phyloP scores from a whole-genome alignment of 495 filamentous ascomycete species.

The Hypoxylon perforatum region DNA sequence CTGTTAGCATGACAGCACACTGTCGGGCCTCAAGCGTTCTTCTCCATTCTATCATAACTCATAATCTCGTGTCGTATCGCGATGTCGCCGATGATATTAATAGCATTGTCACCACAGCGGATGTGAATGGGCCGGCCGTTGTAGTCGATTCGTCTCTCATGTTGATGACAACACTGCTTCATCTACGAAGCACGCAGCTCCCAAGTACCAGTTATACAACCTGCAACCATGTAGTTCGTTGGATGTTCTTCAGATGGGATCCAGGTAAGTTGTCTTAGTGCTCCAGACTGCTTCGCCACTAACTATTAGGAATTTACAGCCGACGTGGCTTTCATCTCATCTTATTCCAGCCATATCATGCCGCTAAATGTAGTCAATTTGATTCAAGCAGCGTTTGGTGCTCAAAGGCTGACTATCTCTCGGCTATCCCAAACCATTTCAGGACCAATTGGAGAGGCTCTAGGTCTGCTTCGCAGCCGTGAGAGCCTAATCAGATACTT shows the following conservation, averaged over 20 bases:
- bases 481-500: slow-evolving; percentile 53
- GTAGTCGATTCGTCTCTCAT: slow-evolving; percentile 83
- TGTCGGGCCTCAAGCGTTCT: slow-evolving; percentile 86
- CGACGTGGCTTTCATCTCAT: slow-evolving; percentile 52
- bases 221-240: slow-evolving; percentile 76
- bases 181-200: slow-evolving; percentile 68
- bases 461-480: slow-evolving; percentile 34
- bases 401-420: slow-evolving; percentile 38
- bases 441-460: slow-evolving; percentile 48
- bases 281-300: not conserved
- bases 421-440: slow-evolving; percentile 46
- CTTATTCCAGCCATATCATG: slow-evolving; percentile 52
- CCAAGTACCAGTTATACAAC: slow-evolving; percentile 72
- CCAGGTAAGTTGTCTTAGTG: slow-evolving; percentile 64
- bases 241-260: slow-evolving; percentile 83
- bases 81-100: slow-evolving; percentile 71
- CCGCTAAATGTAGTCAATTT: slow-evolving; percentile 58
- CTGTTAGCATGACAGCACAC: slow-evolving; percentile 72
- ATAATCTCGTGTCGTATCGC: slow-evolving; percentile 70
- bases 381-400: slow-evolving; percentile 56
- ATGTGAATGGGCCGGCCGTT: slow-evolving; percentile 81
- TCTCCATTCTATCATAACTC: slow-evolving; percentile 72
- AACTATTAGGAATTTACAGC: slow-evolving; percentile 34
- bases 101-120: slow-evolving; percentile 76
- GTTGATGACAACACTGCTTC: slow-evolving; percentile 74